Percentiles rank a stretch among this genome's conserved stretches.
phyloP scores from a whole-genome alignment of 371 early-diverging fungal genomes.

The Mucor sp. region DNA sequence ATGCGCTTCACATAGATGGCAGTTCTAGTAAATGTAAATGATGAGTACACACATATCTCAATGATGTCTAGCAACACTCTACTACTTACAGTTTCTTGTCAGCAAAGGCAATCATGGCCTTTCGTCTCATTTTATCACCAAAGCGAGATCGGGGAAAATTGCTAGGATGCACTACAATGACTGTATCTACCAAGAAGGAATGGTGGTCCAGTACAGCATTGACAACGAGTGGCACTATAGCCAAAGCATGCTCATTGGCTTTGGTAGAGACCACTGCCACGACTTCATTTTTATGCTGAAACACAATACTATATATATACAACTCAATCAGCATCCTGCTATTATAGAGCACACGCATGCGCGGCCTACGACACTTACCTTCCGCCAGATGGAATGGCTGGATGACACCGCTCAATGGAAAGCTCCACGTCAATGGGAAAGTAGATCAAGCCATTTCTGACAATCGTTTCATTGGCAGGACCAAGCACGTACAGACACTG shows the following conservation, averaged over 20 bases:
- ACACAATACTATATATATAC: slow-evolving; percentile 46
- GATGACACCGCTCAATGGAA: slow-evolving; percentile 68
- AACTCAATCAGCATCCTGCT: too few relatives aligned
- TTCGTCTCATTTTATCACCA: slow-evolving; percentile 64
- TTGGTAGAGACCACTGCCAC: slow-evolving; percentile 58
- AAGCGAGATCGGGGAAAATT: slow-evolving; percentile 62
- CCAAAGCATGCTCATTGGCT: slow-evolving; percentile 48
- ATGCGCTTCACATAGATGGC: slow-evolving; percentile 47
- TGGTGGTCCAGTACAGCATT: slow-evolving; percentile 74
- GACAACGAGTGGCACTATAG: slow-evolving; percentile 63
- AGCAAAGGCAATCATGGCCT: slow-evolving; percentile 34
- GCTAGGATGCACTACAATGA: slow-evolving; percentile 66
- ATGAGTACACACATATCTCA: not conserved
- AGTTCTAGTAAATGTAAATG: slow-evolving; percentile 13
- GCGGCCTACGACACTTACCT: too few relatives aligned
- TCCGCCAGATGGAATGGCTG: slow-evolving; percentile 55
- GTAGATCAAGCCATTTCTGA: slow-evolving; percentile 72
- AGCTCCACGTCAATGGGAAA: slow-evolving; percentile 76
- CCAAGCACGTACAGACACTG: slow-evolving; percentile 82
- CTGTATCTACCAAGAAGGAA: slow-evolving; percentile 71
- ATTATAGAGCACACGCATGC: too few relatives aligned
- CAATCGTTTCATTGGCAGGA: slow-evolving; percentile 67
- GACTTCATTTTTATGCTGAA: slow-evolving; percentile 54
- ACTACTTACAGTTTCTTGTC: slow-evolving; percentile 39
- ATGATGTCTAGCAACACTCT: not conserved